phyloP scores from a whole-genome alignment of 2,329 filamentous ascomycete species.

The Colletotrichum graminicola region DNA sequence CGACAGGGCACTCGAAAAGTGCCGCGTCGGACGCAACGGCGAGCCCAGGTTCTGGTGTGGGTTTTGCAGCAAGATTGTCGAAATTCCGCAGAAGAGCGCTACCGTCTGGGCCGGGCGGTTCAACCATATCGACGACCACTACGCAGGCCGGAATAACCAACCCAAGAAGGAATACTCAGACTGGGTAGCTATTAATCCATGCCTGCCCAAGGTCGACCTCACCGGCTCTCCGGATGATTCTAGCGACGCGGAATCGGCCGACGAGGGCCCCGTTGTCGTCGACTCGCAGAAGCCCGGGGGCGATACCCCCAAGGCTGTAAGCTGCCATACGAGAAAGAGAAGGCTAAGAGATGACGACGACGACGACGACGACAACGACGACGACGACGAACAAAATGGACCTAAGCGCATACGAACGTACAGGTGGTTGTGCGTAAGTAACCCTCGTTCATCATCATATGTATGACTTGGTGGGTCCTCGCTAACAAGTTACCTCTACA shows the following conservation, averaged over 20 bases:
- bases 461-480: neutral
- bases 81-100: conserved; percentile 61
- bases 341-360: conserved; percentile 17
- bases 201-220: conserved; percentile 35
- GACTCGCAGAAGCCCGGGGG: neutral
- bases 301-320: neutral
- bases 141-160: conserved; percentile 63
- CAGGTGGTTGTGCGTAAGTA: conserved; percentile 51
- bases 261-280: neutral
- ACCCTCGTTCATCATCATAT: no score
- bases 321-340: conserved; percentile 25
- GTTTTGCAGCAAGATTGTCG: conserved; percentile 75
- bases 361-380: conserved; percentile 29
- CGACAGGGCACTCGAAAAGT: conserved; percentile 62
- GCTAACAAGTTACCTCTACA: conserved; percentile 9
- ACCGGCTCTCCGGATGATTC: conserved; percentile 15
- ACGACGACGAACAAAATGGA: conserved; percentile 39
- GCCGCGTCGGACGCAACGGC: conserved; percentile 73
- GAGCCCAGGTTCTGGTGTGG: conserved; percentile 86
- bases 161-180: conserved; percentile 62
- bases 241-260: conserved; percentile 26
- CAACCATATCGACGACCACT: conserved; percentile 83
- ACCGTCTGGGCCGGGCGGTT: conserved; percentile 69
- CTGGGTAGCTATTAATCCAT: conserved; percentile 62
- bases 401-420: conserved; percentile 39